These are phyloP conservation scores for Trichoderma harzianum DNA, from an alignment of 2,329 filamentous ascomycete genomes.

Conservation along the genomic window DNA sequence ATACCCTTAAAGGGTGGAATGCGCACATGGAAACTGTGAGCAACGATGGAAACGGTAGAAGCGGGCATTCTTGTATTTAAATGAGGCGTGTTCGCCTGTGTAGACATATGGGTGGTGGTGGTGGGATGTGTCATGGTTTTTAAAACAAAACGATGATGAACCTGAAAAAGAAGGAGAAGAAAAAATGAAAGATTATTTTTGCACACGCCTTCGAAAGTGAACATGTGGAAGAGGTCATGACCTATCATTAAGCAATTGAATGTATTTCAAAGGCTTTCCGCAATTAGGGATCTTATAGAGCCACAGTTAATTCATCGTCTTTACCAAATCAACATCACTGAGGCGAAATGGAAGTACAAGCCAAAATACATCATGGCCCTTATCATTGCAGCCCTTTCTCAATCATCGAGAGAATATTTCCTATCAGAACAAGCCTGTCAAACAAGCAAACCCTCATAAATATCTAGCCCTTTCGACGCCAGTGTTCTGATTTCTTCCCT, in stretches of 20 bases:
- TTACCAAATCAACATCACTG: background rate
- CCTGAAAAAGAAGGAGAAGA: background rate
- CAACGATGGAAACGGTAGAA: background rate
- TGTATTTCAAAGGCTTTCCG: background rate
- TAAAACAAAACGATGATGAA: background rate
- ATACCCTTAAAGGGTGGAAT: conserved; percentile 55
- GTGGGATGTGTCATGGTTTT: background rate
- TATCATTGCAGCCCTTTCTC: background rate
- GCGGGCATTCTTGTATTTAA: conserved; percentile 8
- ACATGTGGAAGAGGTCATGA: background rate
- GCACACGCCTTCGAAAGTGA: background rate
- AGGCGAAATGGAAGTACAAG: background rate
- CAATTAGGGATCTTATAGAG: background rate
- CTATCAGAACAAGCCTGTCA: background rate
- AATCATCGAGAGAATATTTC: background rate
- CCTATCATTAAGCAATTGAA: background rate
- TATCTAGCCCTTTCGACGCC: background rate
- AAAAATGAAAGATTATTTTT: background rate
- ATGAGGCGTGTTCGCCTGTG: conserved; percentile 7
- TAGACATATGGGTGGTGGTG: conserved; percentile 5
- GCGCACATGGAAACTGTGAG: background rate
- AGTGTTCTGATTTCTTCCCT: background rate
- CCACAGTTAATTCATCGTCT: background rate
- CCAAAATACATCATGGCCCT: background rate
- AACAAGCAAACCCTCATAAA: background rate